Conservation (phyloP, 1,139 yeast genomes). For the Blastobotrys apis region DNA sequence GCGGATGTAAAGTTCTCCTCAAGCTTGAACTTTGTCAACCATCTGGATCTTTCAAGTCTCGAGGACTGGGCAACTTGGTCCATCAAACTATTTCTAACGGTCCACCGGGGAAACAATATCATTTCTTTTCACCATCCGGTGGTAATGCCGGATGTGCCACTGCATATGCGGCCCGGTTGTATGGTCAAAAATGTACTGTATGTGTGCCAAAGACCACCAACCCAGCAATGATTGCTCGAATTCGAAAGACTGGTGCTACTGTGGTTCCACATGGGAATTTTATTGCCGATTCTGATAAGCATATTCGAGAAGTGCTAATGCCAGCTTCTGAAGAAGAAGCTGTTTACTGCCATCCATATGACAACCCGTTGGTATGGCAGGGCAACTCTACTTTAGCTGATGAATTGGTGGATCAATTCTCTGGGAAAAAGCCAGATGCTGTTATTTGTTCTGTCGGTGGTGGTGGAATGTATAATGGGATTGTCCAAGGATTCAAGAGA, state of each 20-base stretch:
- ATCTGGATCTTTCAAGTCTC: conserved; percentile 64
- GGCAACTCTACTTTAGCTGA: conserved; percentile 61
- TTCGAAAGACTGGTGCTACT: conserved; percentile 49
- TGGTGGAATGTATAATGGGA: conserved; percentile 67
- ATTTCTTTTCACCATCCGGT: conserved; percentile 67
- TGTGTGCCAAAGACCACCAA: conserved; percentile 54
- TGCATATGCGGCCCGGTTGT: conserved; percentile 50
- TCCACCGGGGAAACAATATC: conserved; percentile 35
- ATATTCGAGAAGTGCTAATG: conserved; percentile 41
- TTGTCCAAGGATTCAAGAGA: conserved; percentile 52
- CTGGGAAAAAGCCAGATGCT: conserved; percentile 45
- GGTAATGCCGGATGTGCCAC: conserved; percentile 81
- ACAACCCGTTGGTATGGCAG: conserved; percentile 61
- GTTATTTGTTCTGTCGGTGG: conserved; percentile 72
- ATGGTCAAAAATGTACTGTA: conserved; percentile 51
- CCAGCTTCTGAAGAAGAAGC: conserved; percentile 29
- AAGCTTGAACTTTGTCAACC: conserved; percentile 67
- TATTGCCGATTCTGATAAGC: conserved; percentile 61
- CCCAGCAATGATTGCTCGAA: conserved; percentile 41
- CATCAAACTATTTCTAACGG: conserved; percentile 27
- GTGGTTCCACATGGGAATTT: conserved; percentile 53
- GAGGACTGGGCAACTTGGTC: conserved; percentile 41
- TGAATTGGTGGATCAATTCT: conserved; percentile 49
- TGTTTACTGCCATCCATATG: conserved; percentile 68
- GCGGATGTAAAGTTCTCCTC: conserved; percentile 44